These are phyloP conservation scores for Lycium ferocissimum DNA, from an alignment of 257 asterid species.

Conservation along the genomic window DNA sequence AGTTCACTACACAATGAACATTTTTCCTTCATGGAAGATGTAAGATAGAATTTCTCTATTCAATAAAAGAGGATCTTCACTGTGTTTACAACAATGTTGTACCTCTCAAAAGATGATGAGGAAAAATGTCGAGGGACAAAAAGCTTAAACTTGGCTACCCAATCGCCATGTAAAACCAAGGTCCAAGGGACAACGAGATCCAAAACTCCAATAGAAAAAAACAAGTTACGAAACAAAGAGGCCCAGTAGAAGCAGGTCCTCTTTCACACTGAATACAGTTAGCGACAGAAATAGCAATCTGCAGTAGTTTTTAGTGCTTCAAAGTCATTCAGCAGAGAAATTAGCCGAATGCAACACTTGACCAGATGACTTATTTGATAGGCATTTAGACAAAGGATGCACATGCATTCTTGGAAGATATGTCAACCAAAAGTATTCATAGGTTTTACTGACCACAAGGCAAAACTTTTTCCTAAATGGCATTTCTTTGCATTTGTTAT, in stretches of 20 bases:
- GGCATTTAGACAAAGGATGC: not conserved
- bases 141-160: not conserved
- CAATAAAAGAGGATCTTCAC: not conserved
- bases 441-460: conserved; percentile 25
- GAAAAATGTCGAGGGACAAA: not conserved
- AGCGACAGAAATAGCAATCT: not conserved
- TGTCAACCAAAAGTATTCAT: not conserved
- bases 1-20: not conserved
- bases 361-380: not conserved
- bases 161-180: not conserved
- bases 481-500: not conserved
- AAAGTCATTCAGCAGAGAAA: not conserved
- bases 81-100: not conserved
- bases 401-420: not conserved
- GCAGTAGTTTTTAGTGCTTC: not conserved
- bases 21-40: not conserved
- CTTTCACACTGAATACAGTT: not conserved
- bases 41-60: not conserved
- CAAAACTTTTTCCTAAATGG: conserved; percentile 2
- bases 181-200: not conserved
- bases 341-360: not conserved
- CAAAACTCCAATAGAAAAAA: not conserved
- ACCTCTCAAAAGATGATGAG: not conserved
- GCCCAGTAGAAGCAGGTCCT: not conserved
- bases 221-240: not conserved